Base-by-base conservation (phyloP, 2,329 filamentous ascomycete genomes). In the Lachnellula arida region DNA sequence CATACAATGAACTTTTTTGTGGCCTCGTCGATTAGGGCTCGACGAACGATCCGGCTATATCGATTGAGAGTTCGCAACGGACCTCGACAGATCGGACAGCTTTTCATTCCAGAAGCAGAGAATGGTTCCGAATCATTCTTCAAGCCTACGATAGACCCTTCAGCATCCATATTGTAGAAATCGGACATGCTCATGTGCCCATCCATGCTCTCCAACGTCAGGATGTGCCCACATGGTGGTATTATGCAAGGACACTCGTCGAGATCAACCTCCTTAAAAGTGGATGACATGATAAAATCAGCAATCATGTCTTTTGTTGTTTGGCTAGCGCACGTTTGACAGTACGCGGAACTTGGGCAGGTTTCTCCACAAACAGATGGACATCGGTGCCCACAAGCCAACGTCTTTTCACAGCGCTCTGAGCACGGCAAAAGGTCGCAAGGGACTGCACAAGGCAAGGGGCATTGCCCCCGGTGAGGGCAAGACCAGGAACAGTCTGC, bases 391-490 rank as follows among this genome's bases (percentile, higher is more conserved):
- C 81, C 81, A 63, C 86, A 89, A 0, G 25, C 17, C 3, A 89
- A 68, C 0, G 56, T 15, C 28, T 79, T 73, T 3, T 72, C 64
- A 64, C 87, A 91, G 8, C 86, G 75, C 61, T 76, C 68, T 1
- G 78, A 79, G 66, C 86, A 91, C 1, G 86, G 87, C 0, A 88
- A 65, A 71, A 82, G 78, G 61, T 88, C 75, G 66, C 86, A 91
- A 0, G 87, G 86, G 0, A 81, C 86, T 0, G 84, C 83, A 60
- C 86, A 89, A 9, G 71, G 71, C 68, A 73, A 72, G 8, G 67
- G 66, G 58, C 76, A 78, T 48, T 49, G 43, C 57, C 62, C 71
- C 32, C 70, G 67, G 63, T 88, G 85, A 12, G 74, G 74, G 61
- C 84, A 88, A 8, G 63, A 64, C 25, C 79, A 86, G 0, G 74